Evolutionary conservation across 768 basidiomycete genomes (phyloP).

Genomic region (Suillus subluteus): DNA sequence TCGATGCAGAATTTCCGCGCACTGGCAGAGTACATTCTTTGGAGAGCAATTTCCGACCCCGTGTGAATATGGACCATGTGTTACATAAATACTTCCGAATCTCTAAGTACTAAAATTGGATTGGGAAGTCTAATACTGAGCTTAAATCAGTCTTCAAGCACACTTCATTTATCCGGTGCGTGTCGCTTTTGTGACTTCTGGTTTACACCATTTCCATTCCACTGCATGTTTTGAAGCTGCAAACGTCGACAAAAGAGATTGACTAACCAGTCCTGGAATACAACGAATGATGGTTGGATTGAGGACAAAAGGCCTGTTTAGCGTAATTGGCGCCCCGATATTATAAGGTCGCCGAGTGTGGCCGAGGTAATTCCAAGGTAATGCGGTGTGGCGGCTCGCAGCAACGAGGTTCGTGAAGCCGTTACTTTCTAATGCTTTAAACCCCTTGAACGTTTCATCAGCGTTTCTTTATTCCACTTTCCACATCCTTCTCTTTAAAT

Average conservation of each 20-base stretch:
- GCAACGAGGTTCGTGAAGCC: background rate
- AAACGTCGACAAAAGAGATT: background rate
- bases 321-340: background rate
- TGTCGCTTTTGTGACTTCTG: background rate
- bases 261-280: background rate
- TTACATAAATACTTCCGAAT: background rate
- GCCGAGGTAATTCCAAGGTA: background rate
- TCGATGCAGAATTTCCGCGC: background rate
- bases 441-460: background rate
- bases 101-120: background rate
- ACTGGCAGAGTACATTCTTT: background rate
- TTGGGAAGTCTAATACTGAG: background rate
- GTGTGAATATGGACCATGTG: background rate
- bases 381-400: background rate
- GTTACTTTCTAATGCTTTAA: background rate
- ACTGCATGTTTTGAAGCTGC: slow-evolving; percentile 1
- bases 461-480: background rate
- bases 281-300: background rate
- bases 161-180: background rate
- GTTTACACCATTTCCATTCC: background rate
- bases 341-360: slow-evolving; percentile 2
- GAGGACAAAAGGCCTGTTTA: slow-evolving; percentile 2
- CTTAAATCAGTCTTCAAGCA: background rate
- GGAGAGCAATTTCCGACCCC: background rate
- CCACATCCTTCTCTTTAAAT: background rate